These are phyloP conservation scores for Penicillium sp. DNA, from an alignment of 2,329 filamentous ascomycete species.

Conservation along the genomic window DNA sequence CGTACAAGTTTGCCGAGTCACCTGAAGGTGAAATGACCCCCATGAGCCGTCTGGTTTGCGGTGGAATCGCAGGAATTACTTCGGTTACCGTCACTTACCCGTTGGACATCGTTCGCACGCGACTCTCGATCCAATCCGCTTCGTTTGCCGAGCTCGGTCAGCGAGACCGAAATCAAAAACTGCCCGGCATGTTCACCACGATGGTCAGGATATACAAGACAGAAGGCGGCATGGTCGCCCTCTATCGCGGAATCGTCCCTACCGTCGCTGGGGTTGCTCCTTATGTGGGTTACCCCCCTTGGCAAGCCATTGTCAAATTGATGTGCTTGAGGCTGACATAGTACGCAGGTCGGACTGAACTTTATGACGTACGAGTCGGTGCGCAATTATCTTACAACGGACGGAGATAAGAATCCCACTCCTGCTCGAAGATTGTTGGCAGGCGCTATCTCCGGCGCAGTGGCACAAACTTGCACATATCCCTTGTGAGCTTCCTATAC, in stretches of 20 bases:
- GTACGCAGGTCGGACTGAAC: slow-evolving; percentile 75
- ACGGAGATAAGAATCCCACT: slow-evolving; percentile 78
- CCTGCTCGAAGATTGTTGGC: slow-evolving; percentile 77
- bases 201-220: slow-evolving; percentile 79
- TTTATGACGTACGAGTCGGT: slow-evolving; percentile 98
- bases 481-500: slow-evolving; percentile 65
- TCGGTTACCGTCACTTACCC: slow-evolving; percentile 95
- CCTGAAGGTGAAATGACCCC: slow-evolving; percentile 70
- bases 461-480: slow-evolving; percentile 97
- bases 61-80: slow-evolving; percentile 86
- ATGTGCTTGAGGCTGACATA: background rate
- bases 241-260: slow-evolving; percentile 93
- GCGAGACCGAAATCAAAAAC: slow-evolving; percentile 53
- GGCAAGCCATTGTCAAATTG: background rate
- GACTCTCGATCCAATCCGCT: slow-evolving; percentile 93
- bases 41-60: slow-evolving; percentile 74
- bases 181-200: slow-evolving; percentile 90
- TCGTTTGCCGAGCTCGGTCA: slow-evolving; percentile 74
- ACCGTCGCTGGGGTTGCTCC: slow-evolving; percentile 94
- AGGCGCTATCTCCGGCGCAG: slow-evolving; percentile 88
- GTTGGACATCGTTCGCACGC: slow-evolving; percentile 92
- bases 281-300: slow-evolving; percentile 56
- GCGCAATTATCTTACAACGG: slow-evolving; percentile 74
- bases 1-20: slow-evolving; percentile 65
- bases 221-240: slow-evolving; percentile 75